Conservation (phyloP, 129 eudicot genomes). For the Pulicaria dysenterica region DNA sequence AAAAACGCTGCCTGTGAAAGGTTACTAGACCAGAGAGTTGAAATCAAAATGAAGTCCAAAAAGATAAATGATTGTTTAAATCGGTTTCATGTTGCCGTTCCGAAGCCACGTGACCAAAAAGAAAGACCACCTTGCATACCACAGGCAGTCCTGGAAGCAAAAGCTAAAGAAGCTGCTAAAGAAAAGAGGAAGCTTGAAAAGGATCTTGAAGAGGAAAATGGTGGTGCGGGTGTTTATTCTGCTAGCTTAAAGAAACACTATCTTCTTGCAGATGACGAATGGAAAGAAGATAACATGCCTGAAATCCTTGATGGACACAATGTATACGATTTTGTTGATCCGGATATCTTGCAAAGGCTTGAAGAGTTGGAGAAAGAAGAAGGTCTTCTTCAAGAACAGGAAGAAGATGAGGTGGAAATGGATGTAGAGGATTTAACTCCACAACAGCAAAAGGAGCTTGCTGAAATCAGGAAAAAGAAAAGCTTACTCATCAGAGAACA, state of each 20-base stretch:
- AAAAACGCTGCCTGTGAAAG: constrained; percentile 95
- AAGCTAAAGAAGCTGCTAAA: constrained; percentile 58
- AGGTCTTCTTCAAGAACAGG: constrained; percentile 63
- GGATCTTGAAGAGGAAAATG: constrained; percentile 81
- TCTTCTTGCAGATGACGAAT: constrained; percentile 76
- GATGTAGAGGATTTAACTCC: constrained; percentile 70
- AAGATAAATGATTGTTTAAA: constrained; percentile 82
- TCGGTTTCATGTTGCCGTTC: constrained; percentile 90
- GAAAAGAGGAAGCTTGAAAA: constrained; percentile 75
- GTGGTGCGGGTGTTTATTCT: constrained; percentile 97
- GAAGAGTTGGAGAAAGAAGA: constrained; percentile 93
- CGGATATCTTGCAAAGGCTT: constrained; percentile 79
- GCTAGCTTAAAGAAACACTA: constrained; percentile 90
- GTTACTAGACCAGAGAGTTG: constrained; percentile 82
- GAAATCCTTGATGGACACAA: constrained; percentile 95
- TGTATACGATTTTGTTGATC: constrained; percentile 82
- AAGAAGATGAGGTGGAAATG: constrained; percentile 71
- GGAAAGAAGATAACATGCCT: constrained; percentile 87
- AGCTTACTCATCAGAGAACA: constrained; percentile 73
- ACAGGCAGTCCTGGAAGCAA: constrained; percentile 74
- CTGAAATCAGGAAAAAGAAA: constrained; percentile 78
- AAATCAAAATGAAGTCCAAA: constrained; percentile 88
- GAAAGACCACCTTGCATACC: constrained; percentile 84
- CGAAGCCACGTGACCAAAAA: constrained; percentile 83
- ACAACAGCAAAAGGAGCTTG: constrained; percentile 63